Evolutionary conservation across 345 rosid species (phyloP).

Genomic region (Pelargonium nanum): DNA sequence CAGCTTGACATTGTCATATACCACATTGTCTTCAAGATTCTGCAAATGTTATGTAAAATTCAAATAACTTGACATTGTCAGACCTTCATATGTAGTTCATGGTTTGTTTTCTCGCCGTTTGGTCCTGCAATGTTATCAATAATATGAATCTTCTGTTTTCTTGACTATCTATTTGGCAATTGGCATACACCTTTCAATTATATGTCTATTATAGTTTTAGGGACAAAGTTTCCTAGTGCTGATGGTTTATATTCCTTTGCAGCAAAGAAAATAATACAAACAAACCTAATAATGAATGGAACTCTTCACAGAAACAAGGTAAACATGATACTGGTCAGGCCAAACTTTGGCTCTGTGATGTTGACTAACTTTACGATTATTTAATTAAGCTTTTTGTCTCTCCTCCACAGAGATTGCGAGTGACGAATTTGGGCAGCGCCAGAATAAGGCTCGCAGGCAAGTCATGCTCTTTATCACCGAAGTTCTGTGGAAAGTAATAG

Average conservation of each 20-base stretch:
- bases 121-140: too few species aligned
- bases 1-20: too few species aligned
- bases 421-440: slow-evolving; percentile 51
- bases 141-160: neutral
- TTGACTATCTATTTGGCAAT: too few species aligned
- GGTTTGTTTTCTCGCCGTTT: neutral
- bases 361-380: neutral
- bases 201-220: too few species aligned
- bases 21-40: neutral
- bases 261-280: slow-evolving; percentile 44
- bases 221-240: too few species aligned
- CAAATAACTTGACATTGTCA: neutral
- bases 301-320: slow-evolving; percentile 51
- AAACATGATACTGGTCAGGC: too few species aligned
- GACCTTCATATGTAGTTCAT: neutral
- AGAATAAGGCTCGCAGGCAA: slow-evolving; percentile 19
- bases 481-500: neutral
- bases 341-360: neutral
- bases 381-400: neutral
- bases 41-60: neutral
- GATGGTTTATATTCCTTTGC: slow-evolving; percentile 17
- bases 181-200: neutral
- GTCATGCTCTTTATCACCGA: neutral
- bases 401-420: slow-evolving; percentile 31
- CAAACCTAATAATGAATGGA: slow-evolving; percentile 38